Conservation (phyloP, 129 eudicot genomes). For the Mikania micrantha region DNA sequence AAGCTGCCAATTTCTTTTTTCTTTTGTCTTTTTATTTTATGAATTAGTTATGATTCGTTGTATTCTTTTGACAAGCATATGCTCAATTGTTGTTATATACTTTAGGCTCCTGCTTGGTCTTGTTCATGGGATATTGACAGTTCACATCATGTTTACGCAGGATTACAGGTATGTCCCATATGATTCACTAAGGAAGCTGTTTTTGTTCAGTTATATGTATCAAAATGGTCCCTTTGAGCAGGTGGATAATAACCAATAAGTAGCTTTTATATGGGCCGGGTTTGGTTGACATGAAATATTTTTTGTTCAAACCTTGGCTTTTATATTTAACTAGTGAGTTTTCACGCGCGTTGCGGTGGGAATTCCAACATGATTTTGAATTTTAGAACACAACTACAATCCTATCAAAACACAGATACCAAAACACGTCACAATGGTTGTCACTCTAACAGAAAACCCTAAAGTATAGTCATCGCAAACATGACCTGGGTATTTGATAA, state of each 20-base stretch:
- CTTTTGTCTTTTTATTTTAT: not conserved
- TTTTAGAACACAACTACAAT: too few species aligned
- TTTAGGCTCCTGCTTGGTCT: slow-evolving; percentile 95
- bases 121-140: slow-evolving; percentile 77
- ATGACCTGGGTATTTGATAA: too few species aligned
- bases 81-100: slow-evolving; percentile 15
- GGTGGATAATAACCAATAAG: not conserved
- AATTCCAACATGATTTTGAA: too few species aligned
- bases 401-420: too few species aligned
- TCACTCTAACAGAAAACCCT: too few species aligned
- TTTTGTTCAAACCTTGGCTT: not conserved
- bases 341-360: too few species aligned
- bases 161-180: slow-evolving; percentile 63
- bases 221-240: not conserved
- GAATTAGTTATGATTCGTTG: not conserved
- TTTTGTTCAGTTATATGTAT: not conserved
- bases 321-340: not conserved
- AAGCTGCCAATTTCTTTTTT: too few species aligned
- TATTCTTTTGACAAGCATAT: not conserved
- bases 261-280: not conserved
- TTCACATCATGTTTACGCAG: slow-evolving; percentile 65
- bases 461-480: too few species aligned
- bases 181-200: not conserved
- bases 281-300: not conserved
- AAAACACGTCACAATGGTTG: too few species aligned